These are phyloP conservation scores for Sporothrix phasma DNA, from an alignment of 2,329 filamentous ascomycete species.

Conservation along the genomic window DNA sequence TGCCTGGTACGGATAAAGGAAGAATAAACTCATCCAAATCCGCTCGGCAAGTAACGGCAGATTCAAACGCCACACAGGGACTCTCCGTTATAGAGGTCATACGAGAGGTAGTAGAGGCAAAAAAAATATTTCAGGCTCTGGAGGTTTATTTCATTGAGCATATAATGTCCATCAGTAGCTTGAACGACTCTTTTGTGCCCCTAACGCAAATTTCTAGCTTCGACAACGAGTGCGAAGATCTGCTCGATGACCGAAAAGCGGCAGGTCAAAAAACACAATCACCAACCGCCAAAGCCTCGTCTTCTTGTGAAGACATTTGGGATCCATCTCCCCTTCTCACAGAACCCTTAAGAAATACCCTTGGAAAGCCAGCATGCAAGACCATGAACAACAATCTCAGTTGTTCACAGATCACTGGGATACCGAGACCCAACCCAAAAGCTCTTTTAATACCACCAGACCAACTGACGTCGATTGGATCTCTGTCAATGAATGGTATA, in stretches of 20 bases:
- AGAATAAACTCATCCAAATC: too few relatives aligned
- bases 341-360: constrained; percentile 69
- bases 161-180: constrained; percentile 57
- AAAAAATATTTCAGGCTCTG: constrained; percentile 60
- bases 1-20: constrained; percentile 6
- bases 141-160: constrained; percentile 66
- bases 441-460: constrained; percentile 29
- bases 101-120: constrained; percentile 30
- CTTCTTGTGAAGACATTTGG: constrained; percentile 56
- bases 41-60: neutral
- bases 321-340: constrained; percentile 65
- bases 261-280: neutral
- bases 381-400: neutral
- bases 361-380: constrained; percentile 58
- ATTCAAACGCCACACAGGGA: neutral
- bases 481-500: constrained; percentile 64
- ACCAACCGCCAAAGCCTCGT: constrained; percentile 7
- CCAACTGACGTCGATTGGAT: constrained; percentile 63
- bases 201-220: neutral
- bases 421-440: neutral
- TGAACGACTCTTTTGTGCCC: constrained; percentile 63
- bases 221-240: neutral
- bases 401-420: neutral
- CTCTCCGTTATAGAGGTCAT: neutral
- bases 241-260: neutral